Evolutionary conservation across 345 rosid genomes (phyloP).

Genomic region (Sisymbrium irio): DNA sequence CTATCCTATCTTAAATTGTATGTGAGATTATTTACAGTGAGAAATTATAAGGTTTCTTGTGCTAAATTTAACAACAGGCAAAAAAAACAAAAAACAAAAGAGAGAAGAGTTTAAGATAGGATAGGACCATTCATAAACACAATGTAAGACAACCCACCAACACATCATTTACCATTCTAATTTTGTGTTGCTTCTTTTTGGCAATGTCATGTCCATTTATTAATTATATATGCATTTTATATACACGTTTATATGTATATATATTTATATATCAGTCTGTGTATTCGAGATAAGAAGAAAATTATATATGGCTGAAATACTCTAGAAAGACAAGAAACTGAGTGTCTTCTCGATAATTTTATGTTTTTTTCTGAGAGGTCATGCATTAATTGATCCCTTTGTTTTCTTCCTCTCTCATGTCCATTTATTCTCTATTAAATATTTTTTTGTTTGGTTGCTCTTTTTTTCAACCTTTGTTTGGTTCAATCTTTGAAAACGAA

Average conservation of each 20-base stretch:
- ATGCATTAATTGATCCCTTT: constrained; percentile 29
- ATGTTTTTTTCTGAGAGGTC: constrained; percentile 18
- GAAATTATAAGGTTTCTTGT: not conserved
- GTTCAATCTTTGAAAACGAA: constrained; percentile 22
- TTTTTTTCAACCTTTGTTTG: constrained; percentile 16
- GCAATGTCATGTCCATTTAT: constrained; percentile 26
- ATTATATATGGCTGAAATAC: constrained; percentile 28
- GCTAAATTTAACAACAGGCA: too few relatives aligned
- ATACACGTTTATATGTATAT: constrained; percentile 11
- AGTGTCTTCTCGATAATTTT: constrained; percentile 16
- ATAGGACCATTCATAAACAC: constrained; percentile 29
- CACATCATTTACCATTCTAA: constrained; percentile 20
- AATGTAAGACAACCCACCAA: constrained; percentile 34
- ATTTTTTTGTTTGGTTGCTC: constrained; percentile 13
- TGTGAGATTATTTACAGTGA: not conserved
- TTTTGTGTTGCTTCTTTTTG: constrained; percentile 26
- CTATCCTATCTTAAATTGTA: constrained; percentile 15
- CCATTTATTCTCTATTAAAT: constrained; percentile 19
- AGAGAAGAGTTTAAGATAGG: constrained; percentile 19
- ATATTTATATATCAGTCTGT: not conserved
- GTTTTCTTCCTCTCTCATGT: constrained; percentile 14
- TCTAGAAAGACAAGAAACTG: constrained; percentile 27
- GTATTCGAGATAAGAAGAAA: constrained; percentile 20
- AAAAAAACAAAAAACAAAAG: not conserved
- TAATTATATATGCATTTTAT: not conserved